phyloP scores from a whole-genome alignment of 257 asterid species.

The Fraxinus americana region DNA sequence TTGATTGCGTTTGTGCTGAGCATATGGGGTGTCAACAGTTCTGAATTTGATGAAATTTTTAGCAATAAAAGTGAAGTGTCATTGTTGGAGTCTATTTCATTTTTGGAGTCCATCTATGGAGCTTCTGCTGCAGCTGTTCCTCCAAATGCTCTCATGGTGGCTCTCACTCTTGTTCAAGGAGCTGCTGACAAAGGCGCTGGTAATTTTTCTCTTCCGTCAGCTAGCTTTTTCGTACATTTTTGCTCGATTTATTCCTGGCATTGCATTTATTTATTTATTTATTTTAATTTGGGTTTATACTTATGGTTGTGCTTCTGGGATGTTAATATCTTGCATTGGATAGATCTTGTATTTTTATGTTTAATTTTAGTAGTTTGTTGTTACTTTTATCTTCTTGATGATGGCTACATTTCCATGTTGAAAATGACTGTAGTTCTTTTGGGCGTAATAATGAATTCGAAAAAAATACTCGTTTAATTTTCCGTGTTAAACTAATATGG shows the following conservation, averaged over 20 bases:
- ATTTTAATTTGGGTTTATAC: neutral
- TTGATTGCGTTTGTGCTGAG: slow-evolving; percentile 32
- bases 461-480: neutral
- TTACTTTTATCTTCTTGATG: neutral
- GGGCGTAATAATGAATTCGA: slow-evolving; percentile 9
- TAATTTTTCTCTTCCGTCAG: slow-evolving; percentile 20
- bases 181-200: slow-evolving; percentile 90
- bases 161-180: slow-evolving; percentile 75
- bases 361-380: neutral
- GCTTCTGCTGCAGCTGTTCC: slow-evolving; percentile 47
- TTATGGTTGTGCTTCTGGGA: neutral
- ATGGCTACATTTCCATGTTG: slow-evolving; percentile 7
- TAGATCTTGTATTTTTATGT: neutral
- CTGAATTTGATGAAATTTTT: slow-evolving; percentile 53
- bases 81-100: slow-evolving; percentile 43
- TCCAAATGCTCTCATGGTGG: slow-evolving; percentile 67
- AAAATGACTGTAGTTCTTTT: slow-evolving; percentile 17
- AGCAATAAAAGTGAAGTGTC: slow-evolving; percentile 45
- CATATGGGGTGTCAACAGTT: slow-evolving; percentile 47
- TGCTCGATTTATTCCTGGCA: neutral
- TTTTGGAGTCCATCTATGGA: slow-evolving; percentile 60
- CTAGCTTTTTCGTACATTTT: neutral
- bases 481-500: neutral
- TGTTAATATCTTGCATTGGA: neutral
- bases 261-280: neutral